Evolutionary conservation across 176 grass and related monocot species (phyloP).

Genomic region (Eragrostis nindensis): DNA sequence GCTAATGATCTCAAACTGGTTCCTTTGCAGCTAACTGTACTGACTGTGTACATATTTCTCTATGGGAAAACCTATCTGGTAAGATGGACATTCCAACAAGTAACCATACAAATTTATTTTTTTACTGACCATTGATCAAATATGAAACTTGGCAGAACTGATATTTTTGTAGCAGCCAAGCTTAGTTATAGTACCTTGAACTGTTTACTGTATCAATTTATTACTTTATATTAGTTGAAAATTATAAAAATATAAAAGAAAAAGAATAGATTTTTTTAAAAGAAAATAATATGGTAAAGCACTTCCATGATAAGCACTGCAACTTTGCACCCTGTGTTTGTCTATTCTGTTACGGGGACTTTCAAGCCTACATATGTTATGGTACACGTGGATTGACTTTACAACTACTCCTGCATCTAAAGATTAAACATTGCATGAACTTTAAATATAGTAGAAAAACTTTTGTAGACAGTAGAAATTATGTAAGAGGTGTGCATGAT

Average conservation of each 20-base stretch:
- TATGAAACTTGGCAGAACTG: no score
- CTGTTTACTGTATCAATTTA: no score
- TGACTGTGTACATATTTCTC: slow-evolving; percentile 93
- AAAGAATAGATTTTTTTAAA: no score
- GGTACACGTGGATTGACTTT: not conserved
- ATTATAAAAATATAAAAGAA: no score
- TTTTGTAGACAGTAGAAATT: no score
- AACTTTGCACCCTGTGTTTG: not conserved
- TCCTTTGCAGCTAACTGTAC: slow-evolving; percentile 82
- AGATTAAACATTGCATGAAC: not conserved
- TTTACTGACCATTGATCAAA: not conserved
- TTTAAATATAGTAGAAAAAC: slow-evolving; percentile 16
- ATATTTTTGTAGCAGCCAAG: no score
- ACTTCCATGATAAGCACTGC: no score
- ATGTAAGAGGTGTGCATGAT: no score
- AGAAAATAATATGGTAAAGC: no score
- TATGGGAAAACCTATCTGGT: slow-evolving; percentile 95
- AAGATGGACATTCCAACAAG: slow-evolving; percentile 36
- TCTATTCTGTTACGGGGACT: not conserved
- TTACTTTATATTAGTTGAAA: no score
- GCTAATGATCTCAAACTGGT: slow-evolving; percentile 30
- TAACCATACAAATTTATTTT: slow-evolving; percentile 9
- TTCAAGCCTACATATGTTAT: not conserved
- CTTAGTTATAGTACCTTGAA: no score
- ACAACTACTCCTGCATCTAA: not conserved